Conservation (phyloP, 768 basidiomycete species). For the Tulasnella sp. region DNA sequence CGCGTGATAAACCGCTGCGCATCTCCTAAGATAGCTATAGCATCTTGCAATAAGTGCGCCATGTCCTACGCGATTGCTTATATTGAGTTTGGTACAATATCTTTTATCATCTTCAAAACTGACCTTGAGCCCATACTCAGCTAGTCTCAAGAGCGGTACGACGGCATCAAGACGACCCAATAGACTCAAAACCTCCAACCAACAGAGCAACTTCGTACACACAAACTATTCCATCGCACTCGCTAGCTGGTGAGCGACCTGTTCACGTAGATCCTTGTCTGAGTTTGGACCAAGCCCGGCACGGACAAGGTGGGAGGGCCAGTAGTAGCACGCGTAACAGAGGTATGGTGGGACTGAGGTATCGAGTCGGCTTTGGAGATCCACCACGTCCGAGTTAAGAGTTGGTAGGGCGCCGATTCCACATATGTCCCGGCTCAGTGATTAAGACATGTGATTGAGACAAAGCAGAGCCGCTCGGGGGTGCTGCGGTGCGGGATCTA, state of each 20-base stretch:
- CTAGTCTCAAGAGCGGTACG: background rate
- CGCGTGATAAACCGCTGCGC: no score
- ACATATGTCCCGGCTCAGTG: background rate
- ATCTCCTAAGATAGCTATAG: no score
- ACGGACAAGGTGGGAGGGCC: background rate
- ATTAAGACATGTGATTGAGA: background rate
- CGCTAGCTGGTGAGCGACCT: no score
- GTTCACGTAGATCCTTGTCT: no score
- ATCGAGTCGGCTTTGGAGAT: background rate
- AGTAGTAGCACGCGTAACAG: background rate
- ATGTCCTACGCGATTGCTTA: no score
- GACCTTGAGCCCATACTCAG: no score
- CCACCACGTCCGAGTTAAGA: background rate
- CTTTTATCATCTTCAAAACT: background rate
- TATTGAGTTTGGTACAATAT: no score
- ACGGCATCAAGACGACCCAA: background rate
- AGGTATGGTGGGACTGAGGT: background rate
- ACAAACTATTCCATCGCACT: background rate
- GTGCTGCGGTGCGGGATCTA: background rate
- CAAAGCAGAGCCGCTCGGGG: background rate
- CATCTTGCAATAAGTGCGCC: no score
- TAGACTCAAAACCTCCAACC: constrained; percentile 3
- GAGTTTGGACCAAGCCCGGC: background rate
- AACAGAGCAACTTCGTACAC: background rate
- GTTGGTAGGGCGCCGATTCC: background rate